Base-by-base conservation (phyloP, 1,284 basidiomycete species). In the Cryptococcus deneoformans region DNA sequence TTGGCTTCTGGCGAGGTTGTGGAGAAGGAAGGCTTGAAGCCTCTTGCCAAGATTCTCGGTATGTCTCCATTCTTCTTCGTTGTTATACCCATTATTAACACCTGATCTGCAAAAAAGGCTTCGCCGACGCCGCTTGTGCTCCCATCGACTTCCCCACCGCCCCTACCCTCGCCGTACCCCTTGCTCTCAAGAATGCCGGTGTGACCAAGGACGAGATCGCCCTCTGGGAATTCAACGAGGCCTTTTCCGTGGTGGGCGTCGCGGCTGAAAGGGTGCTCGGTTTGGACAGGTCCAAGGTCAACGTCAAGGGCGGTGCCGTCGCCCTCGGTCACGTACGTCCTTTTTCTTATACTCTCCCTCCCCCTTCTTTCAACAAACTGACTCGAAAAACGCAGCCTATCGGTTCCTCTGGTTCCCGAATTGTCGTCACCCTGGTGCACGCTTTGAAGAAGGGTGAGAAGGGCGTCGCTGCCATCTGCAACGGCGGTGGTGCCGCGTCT, bases 391-490 rank as follows among this genome's bases (percentile, higher is more conserved):
- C 0, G 42, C 67, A 81, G 70, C 80, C 95, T 50, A 92, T 98
- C 76, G 95, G 95, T 56, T 95, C 90, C 78, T 97, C 92, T 45
- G 96, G 96, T 43, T 85, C 90, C 52, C 86, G 96, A 56, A 99
- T 99, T 79, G 83, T 99, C 56, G 95, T 99, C 48, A 92, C 95
- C 9, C 85, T 99, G 39, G 82, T 91, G 8, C 95, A 99, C 76
- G 86, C 88, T 10, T 84, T 99, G 65, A 88, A 97, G 82, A 79
- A 87, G n/a, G 96, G 96, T 52, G 84, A 99, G 81, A 97, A 95
- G 73, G 96, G 96, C 70, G 91, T 91, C 57, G 96, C 95, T 37
- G 94, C 89, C 79, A 89, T 99, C 69, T 99, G 96, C 85, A 99
- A 99, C 77, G 94, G 94, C 65, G 92, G 92, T 74, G 92, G 92